Percentiles rank a stretch among this genome's conserved stretches.
Evolutionary conservation across 225 moss, liverwort and hornwort genomes (phyloP).

Genomic region (Marchantia paleacea): DNA sequence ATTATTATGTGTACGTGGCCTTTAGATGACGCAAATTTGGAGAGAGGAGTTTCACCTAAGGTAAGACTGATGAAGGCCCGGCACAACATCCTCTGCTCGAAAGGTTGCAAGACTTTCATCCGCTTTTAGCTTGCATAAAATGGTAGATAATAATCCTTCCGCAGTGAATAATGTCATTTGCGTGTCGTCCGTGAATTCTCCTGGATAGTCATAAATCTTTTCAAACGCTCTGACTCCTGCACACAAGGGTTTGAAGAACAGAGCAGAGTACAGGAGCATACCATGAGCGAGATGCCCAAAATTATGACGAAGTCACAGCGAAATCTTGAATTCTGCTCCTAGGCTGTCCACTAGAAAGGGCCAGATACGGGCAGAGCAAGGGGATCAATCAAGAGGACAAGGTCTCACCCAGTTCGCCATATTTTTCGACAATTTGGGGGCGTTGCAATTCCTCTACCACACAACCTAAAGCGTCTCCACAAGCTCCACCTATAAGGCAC

Average conservation of each 20-base stretch:
- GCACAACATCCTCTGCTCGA: constrained; percentile 34
- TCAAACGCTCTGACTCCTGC: constrained; percentile 30
- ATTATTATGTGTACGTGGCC: not conserved
- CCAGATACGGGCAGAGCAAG: not conserved
- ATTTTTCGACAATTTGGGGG: constrained; percentile 29
- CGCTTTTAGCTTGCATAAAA: constrained; percentile 5
- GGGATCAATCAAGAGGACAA: not conserved
- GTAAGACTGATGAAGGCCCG: constrained; percentile 45
- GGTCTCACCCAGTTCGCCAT: constrained; percentile 33
- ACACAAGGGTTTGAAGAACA: not conserved
- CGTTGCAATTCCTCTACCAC: constrained; percentile 22
- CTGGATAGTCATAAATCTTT: constrained; percentile 26
- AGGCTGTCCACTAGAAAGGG: too few relatives aligned
- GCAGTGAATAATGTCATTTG: constrained; percentile 51
- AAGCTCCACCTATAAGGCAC: constrained; percentile 42
- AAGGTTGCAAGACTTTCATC: constrained; percentile 24
- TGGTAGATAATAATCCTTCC: constrained; percentile 34
- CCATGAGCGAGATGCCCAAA: too few relatives aligned
- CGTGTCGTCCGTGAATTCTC: constrained; percentile 43
- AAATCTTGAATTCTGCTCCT: too few relatives aligned
- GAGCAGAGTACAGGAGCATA: not conserved
- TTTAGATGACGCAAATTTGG: too few relatives aligned
- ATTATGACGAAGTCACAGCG: too few relatives aligned
- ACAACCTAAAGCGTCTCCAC: constrained; percentile 47
- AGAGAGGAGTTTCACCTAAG: constrained; percentile 19